Conservation (phyloP, 495 filamentous ascomycete genomes). For the Aspergillus haitiensis region DNA sequence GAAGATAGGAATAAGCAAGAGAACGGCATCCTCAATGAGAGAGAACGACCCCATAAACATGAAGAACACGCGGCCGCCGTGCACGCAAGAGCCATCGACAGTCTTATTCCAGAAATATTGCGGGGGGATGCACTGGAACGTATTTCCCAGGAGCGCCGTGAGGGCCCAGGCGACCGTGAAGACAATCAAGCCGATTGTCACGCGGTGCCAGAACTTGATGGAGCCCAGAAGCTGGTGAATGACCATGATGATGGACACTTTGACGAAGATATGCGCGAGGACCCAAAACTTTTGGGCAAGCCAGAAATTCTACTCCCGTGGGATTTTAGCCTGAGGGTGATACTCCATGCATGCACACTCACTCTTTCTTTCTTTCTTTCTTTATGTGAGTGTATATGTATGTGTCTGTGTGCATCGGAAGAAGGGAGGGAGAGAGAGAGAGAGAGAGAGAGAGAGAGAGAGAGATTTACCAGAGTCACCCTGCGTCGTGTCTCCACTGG, state of each 20-base stretch:
- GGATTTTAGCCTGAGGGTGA: neutral
- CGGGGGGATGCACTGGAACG: slow-evolving; percentile 36
- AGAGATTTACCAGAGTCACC: slow-evolving; percentile 15
- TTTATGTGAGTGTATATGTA: too few species aligned
- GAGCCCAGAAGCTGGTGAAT: slow-evolving; percentile 30
- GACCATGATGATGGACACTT: slow-evolving; percentile 40
- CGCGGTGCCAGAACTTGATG: slow-evolving; percentile 14
- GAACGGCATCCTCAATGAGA: slow-evolving; percentile 27
- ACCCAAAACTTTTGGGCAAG: slow-evolving; percentile 32
- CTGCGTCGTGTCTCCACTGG: neutral
- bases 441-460: neutral
- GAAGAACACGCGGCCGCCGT: slow-evolving; percentile 22
- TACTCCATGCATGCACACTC: too few species aligned
- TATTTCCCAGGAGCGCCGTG: slow-evolving; percentile 27
- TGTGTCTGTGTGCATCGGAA: too few species aligned
- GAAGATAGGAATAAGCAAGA: slow-evolving; percentile 35
- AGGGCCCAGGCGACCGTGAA: slow-evolving; percentile 30
- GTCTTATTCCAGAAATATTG: slow-evolving; percentile 33
- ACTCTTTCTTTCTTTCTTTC: too few species aligned
- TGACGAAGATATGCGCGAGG: slow-evolving; percentile 31
- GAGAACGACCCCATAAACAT: slow-evolving; percentile 26
- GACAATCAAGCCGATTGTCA: slow-evolving; percentile 21
- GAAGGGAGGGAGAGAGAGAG: neutral
- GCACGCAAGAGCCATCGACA: slow-evolving; percentile 34
- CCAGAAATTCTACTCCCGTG: slow-evolving; percentile 24